Conservation (phyloP, 208 protist species). For the Leishmania amazonensis region DNA sequence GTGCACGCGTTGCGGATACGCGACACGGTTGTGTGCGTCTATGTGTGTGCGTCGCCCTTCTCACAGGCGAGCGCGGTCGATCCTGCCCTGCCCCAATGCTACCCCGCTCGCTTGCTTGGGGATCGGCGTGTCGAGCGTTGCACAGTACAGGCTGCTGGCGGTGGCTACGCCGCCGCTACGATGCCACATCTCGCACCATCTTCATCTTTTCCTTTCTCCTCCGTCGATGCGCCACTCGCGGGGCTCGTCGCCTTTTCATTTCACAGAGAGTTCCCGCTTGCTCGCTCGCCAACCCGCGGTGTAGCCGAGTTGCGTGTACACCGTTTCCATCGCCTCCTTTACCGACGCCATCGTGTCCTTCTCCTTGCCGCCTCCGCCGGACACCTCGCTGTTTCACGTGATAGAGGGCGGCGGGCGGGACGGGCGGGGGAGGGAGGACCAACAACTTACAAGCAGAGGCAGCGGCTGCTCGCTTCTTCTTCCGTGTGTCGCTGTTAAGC, state of each 20-base stretch:
- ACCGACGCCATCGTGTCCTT: too few relatives aligned
- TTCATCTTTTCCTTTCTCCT: background rate
- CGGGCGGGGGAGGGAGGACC: too few relatives aligned
- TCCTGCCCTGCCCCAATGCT: background rate
- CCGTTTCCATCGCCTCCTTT: too few relatives aligned
- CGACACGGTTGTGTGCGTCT: background rate
- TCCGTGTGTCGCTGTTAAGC: too few relatives aligned
- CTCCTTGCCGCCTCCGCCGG: too few relatives aligned
- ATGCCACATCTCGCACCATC: background rate
- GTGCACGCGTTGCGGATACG: background rate
- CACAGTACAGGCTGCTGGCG: background rate
- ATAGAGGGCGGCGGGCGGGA: too few relatives aligned
- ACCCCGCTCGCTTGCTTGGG: background rate
- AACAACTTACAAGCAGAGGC: too few relatives aligned
- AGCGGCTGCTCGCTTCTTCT: too few relatives aligned
- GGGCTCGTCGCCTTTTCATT: background rate
- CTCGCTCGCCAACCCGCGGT: too few relatives aligned
- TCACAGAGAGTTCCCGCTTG: background rate
- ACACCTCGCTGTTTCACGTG: too few relatives aligned
- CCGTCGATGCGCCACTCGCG: background rate
- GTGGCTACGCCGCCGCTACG: background rate
- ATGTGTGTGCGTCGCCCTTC: background rate
- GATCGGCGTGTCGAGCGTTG: background rate
- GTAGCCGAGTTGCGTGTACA: too few relatives aligned
- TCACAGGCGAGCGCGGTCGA: background rate